Conservation (phyloP, 208 protist species). For the Leishmania gerbilli region DNA sequence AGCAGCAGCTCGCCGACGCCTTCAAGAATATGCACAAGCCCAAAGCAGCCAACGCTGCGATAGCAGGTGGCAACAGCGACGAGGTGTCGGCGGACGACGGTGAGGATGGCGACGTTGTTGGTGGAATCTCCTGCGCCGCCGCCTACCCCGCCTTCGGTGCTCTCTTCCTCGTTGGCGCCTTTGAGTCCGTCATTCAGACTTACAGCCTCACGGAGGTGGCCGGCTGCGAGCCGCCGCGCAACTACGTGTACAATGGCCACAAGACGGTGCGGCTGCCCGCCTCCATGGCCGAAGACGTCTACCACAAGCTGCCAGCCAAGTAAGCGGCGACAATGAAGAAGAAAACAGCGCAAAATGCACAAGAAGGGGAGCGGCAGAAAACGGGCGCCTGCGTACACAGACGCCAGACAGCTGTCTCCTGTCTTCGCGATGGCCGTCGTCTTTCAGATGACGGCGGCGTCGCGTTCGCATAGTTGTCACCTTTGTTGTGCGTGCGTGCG, state of each 20-base stretch:
- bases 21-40: slow-evolving; percentile 21
- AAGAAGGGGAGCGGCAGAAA: background rate
- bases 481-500: background rate
- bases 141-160: slow-evolving; percentile 63
- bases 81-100: background rate
- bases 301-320: slow-evolving; percentile 11
- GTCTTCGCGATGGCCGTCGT: background rate
- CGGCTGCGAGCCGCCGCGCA: slow-evolving; percentile 64
- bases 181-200: slow-evolving; percentile 65
- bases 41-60: background rate
- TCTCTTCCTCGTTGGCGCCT: slow-evolving; percentile 75
- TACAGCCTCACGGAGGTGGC: slow-evolving; percentile 68
- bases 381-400: background rate
- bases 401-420: background rate
- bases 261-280: slow-evolving; percentile 66
- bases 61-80: background rate
- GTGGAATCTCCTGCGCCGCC: slow-evolving; percentile 58
- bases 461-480: background rate
- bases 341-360: background rate
- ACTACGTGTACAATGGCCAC: slow-evolving; percentile 78
- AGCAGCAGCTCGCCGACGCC: slow-evolving; percentile 19
- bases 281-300: slow-evolving; percentile 39
- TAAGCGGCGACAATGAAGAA: background rate
- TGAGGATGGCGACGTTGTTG: slow-evolving; percentile 30
- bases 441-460: background rate